Conservation (phyloP, 2,329 filamentous ascomycete genomes). For the Pseudogymnoascus sp. region DNA sequence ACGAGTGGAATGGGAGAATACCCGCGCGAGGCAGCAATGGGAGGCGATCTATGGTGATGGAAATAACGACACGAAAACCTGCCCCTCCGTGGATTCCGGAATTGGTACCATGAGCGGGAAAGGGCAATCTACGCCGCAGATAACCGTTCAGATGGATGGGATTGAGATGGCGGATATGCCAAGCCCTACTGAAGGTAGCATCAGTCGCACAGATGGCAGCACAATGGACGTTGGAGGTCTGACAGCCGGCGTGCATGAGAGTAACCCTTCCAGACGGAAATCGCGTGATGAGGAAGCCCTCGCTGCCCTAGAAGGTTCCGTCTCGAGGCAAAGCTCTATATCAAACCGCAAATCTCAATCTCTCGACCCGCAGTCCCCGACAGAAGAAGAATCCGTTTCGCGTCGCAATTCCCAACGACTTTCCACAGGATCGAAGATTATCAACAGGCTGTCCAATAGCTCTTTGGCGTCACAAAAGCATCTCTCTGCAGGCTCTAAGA, state of each 20-base stretch:
- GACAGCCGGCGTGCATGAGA: conserved; percentile 8
- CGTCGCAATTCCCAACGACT: background rate
- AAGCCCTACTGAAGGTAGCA: background rate
- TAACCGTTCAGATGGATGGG: conserved; percentile 34
- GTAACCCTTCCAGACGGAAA: background rate
- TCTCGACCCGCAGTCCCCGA: background rate
- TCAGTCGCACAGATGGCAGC: background rate
- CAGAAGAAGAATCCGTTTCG: background rate
- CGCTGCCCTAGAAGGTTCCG: conserved; percentile 20
- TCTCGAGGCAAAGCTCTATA: background rate
- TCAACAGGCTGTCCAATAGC: background rate
- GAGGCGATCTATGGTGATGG: conserved; percentile 54
- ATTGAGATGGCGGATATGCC: conserved; percentile 50
- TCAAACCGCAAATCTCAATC: background rate
- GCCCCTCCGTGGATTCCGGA: conserved; percentile 22
- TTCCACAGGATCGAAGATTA: conserved; percentile 1
- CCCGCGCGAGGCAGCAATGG: conserved; percentile 60
- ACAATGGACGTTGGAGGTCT: conserved; percentile 6
- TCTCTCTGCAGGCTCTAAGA: conserved; percentile 12
- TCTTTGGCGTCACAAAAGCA: background rate
- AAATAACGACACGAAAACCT: conserved; percentile 9
- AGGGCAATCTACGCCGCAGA: conserved; percentile 22
- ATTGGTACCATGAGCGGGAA: conserved; percentile 40
- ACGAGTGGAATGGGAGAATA: conserved; percentile 53
- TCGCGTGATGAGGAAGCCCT: conserved; percentile 12